Conservation (phyloP, 208 protist species). For the Lotmaria passim region DNA sequence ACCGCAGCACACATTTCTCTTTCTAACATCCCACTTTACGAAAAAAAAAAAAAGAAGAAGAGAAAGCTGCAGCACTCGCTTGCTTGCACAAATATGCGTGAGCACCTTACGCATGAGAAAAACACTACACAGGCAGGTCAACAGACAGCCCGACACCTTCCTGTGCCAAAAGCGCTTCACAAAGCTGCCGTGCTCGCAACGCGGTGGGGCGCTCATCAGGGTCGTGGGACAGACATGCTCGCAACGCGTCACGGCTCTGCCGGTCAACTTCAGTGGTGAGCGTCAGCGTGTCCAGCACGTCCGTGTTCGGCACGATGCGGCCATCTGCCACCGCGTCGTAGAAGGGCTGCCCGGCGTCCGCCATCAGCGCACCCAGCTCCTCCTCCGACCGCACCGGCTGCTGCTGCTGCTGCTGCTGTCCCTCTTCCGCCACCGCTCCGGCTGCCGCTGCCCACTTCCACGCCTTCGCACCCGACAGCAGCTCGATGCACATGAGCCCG, state of each 20-base stretch:
- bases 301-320: slow-evolving; percentile 20
- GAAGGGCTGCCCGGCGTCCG: not conserved
- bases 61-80: no score
- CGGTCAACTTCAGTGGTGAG: not conserved
- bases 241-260: not conserved
- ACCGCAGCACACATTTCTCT: no score
- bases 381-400: not conserved
- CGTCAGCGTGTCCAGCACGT: not conserved
- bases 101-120: no score
- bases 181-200: not conserved
- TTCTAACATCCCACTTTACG: no score
- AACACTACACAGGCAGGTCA: no score
- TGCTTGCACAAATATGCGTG: no score
- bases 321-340: slow-evolving; percentile 1
- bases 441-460: slow-evolving; percentile 42
- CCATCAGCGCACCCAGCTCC: slow-evolving; percentile 9
- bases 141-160: not conserved
- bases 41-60: no score
- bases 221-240: not conserved
- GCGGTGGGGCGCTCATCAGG: not conserved
- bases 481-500: slow-evolving; percentile 64
- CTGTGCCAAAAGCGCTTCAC: not conserved
- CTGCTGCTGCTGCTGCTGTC: no score
- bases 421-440: no score
- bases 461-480: slow-evolving; percentile 31